Evolutionary conservation across 2,329 filamentous ascomycete genomes (phyloP).

Genomic region (Colletotrichum tropicicola): DNA sequence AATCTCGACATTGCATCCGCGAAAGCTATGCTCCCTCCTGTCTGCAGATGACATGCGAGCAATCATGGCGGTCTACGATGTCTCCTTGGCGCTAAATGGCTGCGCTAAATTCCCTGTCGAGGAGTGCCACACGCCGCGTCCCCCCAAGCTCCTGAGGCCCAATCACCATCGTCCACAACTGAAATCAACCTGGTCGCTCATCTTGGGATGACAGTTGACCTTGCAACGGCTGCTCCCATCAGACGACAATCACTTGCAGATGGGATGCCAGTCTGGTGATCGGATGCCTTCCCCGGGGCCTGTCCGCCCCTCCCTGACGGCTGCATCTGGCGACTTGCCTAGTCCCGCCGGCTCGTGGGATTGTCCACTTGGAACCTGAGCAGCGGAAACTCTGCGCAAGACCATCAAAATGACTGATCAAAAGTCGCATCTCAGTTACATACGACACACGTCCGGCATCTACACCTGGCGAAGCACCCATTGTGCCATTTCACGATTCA

Average conservation of each 20-base stretch:
- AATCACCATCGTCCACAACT: conserved; percentile 16
- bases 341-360: background rate
- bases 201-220: conserved; percentile 7
- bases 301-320: conserved; percentile 2
- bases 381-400: background rate
- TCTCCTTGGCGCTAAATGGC: conserved; percentile 10
- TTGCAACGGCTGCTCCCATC: conserved; percentile 26
- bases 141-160: background rate
- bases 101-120: conserved; percentile 19
- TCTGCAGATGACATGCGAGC: conserved; percentile 13
- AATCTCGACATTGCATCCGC: conserved; percentile 18
- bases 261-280: conserved; percentile 16
- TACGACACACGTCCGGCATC: conserved; percentile 3
- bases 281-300: conserved; percentile 30
- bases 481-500: background rate
- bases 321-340: conserved; percentile 8
- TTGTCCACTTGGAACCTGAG: background rate
- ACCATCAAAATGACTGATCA: conserved; percentile 24
- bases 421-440: conserved; percentile 22
- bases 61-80: conserved; percentile 8
- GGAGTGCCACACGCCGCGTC: conserved; percentile 19
- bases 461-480: background rate
- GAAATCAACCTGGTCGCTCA: background rate
- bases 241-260: conserved; percentile 20
- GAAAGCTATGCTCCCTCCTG: conserved; percentile 8